Conservation (phyloP, 2,329 filamentous ascomycete species). For the Beauveria medogensis region DNA sequence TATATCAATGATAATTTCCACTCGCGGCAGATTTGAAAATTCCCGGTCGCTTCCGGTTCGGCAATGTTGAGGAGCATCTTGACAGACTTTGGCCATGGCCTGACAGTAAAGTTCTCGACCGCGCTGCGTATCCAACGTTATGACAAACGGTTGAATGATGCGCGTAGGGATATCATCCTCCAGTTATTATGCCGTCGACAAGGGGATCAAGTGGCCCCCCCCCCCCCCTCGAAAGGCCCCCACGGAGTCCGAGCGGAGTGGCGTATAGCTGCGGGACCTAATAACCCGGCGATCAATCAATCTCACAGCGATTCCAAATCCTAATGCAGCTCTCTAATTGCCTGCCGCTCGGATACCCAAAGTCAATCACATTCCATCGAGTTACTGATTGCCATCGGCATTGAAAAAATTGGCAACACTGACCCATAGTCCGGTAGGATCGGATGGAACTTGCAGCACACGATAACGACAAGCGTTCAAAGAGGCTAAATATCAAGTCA, state of each 20-base stretch:
- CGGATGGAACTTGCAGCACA: background rate
- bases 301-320: slow-evolving; percentile 7
- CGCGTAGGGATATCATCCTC: background rate
- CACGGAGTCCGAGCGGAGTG: slow-evolving; percentile 9
- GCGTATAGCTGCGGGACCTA: slow-evolving; percentile 2
- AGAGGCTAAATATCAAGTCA: background rate
- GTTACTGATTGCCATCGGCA: background rate
- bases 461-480: background rate
- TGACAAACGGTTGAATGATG: background rate
- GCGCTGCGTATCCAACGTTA: no score
- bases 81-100: background rate
- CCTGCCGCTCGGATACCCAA: background rate
- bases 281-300: slow-evolving; percentile 5
- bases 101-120: no score
- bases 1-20: background rate
- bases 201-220: background rate
- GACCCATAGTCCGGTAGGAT: background rate
- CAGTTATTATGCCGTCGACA: background rate
- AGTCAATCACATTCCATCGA: no score
- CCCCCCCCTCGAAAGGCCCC: background rate
- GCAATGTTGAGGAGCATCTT: background rate
- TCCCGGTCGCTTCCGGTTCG: background rate
- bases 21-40: background rate
- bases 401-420: background rate
- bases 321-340: background rate